phyloP scores from a whole-genome alignment of 2,329 filamentous ascomycete genomes.

The Xylogone sp. region DNA sequence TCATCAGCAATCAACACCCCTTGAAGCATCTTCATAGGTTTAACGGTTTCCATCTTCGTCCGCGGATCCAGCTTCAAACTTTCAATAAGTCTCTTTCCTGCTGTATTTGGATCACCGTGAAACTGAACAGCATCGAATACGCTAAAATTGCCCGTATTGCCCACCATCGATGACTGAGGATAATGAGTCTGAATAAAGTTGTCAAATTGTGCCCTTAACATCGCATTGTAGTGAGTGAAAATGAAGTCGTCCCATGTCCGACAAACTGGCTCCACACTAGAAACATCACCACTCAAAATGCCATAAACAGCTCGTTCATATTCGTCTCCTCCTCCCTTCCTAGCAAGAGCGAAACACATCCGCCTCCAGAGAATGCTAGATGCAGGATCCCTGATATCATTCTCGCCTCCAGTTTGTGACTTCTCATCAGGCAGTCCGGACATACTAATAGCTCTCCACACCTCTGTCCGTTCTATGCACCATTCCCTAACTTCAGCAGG shows the following conservation, averaged over 20 bases:
- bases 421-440: conserved; percentile 64
- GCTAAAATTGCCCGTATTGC: conserved; percentile 55
- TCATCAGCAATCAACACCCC: conserved; percentile 68
- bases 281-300: conserved; percentile 78
- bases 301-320: conserved; percentile 91
- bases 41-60: conserved; percentile 54
- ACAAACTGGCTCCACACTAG: conserved; percentile 73
- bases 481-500: conserved; percentile 75
- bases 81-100: conserved; percentile 56
- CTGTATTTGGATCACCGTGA: conserved; percentile 50
- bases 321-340: conserved; percentile 65
- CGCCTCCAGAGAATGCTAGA: conserved; percentile 68
- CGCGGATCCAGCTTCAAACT: conserved; percentile 53
- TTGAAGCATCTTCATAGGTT: conserved; percentile 72
- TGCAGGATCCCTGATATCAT: conserved; percentile 39
- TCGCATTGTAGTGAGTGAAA: conserved; percentile 84
- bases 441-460: conserved; percentile 83
- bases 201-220: conserved; percentile 77
- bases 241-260: conserved; percentile 81
- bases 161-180: conserved; percentile 48
- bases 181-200: conserved; percentile 58
- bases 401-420: conserved; percentile 36
- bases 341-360: conserved; percentile 69
- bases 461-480: conserved; percentile 81
- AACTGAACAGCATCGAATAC: conserved; percentile 63